Evolutionary conservation across 2,329 filamentous ascomycete genomes (phyloP).

Genomic region (Aquanectria penicillioides): DNA sequence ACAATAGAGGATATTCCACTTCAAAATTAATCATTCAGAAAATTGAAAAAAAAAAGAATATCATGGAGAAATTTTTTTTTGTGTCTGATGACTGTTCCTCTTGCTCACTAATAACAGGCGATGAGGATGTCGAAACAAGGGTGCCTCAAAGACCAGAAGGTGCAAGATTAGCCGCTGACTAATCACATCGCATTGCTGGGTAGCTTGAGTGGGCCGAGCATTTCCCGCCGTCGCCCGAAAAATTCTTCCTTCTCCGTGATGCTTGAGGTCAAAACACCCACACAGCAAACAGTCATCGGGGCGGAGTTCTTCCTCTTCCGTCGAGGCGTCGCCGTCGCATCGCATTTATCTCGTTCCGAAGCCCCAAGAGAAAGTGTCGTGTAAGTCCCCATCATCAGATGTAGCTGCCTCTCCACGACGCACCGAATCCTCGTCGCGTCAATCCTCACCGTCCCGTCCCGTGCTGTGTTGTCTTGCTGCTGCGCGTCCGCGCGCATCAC

Average conservation of each 20-base stretch:
- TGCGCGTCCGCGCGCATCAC: slow-evolving; percentile 20
- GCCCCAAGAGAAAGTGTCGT: slow-evolving; percentile 47
- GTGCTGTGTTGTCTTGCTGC: slow-evolving; percentile 28
- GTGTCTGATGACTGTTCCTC: too few species aligned
- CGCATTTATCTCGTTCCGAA: slow-evolving; percentile 56
- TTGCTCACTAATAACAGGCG: too few species aligned
- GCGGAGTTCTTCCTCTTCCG: slow-evolving; percentile 61
- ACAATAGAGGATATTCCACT: too few species aligned
- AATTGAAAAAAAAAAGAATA: too few species aligned
- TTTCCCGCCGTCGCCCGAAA: slow-evolving; percentile 44
- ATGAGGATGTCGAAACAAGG: too few species aligned
- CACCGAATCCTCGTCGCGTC: slow-evolving; percentile 23
- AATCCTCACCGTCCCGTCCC: slow-evolving; percentile 16
- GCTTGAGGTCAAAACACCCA: slow-evolving; percentile 46
- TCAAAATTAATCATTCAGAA: too few species aligned
- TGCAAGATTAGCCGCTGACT: slow-evolving; percentile 21
- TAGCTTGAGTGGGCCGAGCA: slow-evolving; percentile 26
- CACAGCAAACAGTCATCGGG: slow-evolving; percentile 42
- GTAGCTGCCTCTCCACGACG: slow-evolving; percentile 26
- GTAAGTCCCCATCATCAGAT: slow-evolving; percentile 46
- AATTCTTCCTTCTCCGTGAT: slow-evolving; percentile 51
- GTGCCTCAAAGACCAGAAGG: not conserved
- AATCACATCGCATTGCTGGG: not conserved
- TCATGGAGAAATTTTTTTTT: too few species aligned
- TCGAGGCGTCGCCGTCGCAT: slow-evolving; percentile 50